Evolutionary conservation across 1,139 yeast species (phyloP).

Genomic region (Debaryomyces fabryi): DNA sequence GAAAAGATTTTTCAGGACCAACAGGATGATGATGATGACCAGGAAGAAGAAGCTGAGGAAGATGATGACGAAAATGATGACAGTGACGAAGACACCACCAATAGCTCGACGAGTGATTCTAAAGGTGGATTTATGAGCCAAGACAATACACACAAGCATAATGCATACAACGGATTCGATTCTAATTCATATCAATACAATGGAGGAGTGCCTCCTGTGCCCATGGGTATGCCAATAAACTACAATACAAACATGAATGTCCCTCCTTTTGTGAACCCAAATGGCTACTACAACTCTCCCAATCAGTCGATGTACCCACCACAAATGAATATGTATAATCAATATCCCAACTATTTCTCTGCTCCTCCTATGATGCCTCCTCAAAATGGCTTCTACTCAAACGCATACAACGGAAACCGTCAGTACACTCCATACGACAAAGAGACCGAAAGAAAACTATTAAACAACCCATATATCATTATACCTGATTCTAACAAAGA

Average conservation of each 20-base stretch:
- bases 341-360: slow-evolving; percentile 4
- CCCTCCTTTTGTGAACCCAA: slow-evolving; percentile 8
- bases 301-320: slow-evolving; percentile 5
- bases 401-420: slow-evolving; percentile 7
- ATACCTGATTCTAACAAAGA: slow-evolving; percentile 22
- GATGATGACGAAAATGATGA: slow-evolving; percentile 13
- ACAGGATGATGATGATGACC: slow-evolving; percentile 27
- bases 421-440: slow-evolving; percentile 23
- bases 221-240: slow-evolving; percentile 10
- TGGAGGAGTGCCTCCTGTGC: slow-evolving; percentile 5
- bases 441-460: slow-evolving; percentile 32
- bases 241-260: slow-evolving; percentile 4
- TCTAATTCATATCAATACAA: neutral
- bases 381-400: slow-evolving; percentile 9
- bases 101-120: slow-evolving; percentile 2
- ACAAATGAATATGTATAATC: slow-evolving; percentile 1
- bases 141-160: neutral
- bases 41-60: slow-evolving; percentile 26
- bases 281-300: slow-evolving; percentile 7
- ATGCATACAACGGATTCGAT: neutral
- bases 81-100: slow-evolving; percentile 2
- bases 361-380: slow-evolving; percentile 13
- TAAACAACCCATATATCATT: slow-evolving; percentile 37
- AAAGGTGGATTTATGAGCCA: neutral
- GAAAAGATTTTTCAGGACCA: slow-evolving; percentile 43